Evolutionary conservation across 225 moss, liverwort and hornwort species (phyloP), one percentile per base, ranked within the genome.

Genomic region (Anthoceros angustus): DNA sequence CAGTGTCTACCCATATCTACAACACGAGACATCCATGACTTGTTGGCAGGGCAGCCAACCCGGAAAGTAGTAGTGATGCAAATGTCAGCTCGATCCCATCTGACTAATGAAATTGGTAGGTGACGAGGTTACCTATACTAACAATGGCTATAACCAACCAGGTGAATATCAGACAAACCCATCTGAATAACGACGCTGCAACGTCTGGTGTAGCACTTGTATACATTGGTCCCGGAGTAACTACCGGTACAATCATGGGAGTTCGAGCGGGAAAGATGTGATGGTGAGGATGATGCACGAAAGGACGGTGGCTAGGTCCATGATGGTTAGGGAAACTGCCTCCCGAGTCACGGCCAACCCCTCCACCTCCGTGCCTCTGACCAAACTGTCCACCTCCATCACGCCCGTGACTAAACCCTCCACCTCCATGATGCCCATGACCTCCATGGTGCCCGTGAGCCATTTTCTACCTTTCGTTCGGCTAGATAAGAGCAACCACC

Each of bases 241-340:
- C 55, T 18, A 55, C 18, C 1, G 55, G 10, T 55, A 55, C 55
- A 55, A 55, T 55, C 55, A 55, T 18, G 55, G 55, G 55, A 55
- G 55, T 55, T 23, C 55, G 55, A 9, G 23, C 23, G 23, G 55
- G 55, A 9, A 23, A 23, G 6, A 55, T 23, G 23, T 55, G 55
- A 23, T 55, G 55, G 14, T 55, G 55, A 23, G 23, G 23, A 23
- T 48, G 46, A 5, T 48, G 46, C 46, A 18, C 3, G 55, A 18
- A 23, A 6, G 12, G 55, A 18, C 23, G 55, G 23, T 55, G 55
- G 10, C 23, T 18, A 55, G 18, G 55, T 23, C 55, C 55, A 55
- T 55, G 55, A 23, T 55, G 23, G 55, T 8, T 18, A 55, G 55
- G 23, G 55, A 55, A 55, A 55, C 55, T 55, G 55, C 55, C 55